phyloP scores from a whole-genome alignment of 345 rosid genomes.

The Bruguiera gymnorhiza region DNA sequence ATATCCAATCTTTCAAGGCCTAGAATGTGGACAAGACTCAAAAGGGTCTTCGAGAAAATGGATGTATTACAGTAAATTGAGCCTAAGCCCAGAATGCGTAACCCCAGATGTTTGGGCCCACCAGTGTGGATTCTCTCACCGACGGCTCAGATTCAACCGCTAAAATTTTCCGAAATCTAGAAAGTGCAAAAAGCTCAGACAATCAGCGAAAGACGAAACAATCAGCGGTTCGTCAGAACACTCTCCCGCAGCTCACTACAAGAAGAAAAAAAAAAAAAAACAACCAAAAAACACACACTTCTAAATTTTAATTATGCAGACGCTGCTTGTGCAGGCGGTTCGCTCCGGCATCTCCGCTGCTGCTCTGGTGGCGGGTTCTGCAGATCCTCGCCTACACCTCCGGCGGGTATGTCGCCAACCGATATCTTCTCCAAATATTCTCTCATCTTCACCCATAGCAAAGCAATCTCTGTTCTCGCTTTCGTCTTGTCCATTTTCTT shows the following conservation, averaged over 20 bases:
- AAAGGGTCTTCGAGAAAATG: too few species aligned
- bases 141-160: neutral
- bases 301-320: slow-evolving; percentile 39
- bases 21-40: too few species aligned
- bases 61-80: too few species aligned
- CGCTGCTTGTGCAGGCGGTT: slow-evolving; percentile 52
- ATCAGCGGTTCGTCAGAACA: too few species aligned
- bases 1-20: too few species aligned
- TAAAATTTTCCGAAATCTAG: neutral
- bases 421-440: slow-evolving; percentile 19
- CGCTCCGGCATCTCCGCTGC: slow-evolving; percentile 31
- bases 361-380: slow-evolving; percentile 24
- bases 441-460: slow-evolving; percentile 6
- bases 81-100: too few species aligned
- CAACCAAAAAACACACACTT: neutral
- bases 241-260: too few species aligned
- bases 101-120: neutral
- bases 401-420: slow-evolving; percentile 10
- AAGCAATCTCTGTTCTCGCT: slow-evolving; percentile 20
- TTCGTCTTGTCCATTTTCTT: slow-evolving; percentile 12
- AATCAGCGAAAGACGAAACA: neutral
- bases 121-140: neutral
- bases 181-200: neutral
- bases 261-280: neutral
- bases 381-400: slow-evolving; percentile 17